A percentile compares a stretch with the other conserved stretches of the same genome.
Conservation (phyloP, 2,329 filamentous ascomycete species). For the Corniculantispora saksenae region DNA sequence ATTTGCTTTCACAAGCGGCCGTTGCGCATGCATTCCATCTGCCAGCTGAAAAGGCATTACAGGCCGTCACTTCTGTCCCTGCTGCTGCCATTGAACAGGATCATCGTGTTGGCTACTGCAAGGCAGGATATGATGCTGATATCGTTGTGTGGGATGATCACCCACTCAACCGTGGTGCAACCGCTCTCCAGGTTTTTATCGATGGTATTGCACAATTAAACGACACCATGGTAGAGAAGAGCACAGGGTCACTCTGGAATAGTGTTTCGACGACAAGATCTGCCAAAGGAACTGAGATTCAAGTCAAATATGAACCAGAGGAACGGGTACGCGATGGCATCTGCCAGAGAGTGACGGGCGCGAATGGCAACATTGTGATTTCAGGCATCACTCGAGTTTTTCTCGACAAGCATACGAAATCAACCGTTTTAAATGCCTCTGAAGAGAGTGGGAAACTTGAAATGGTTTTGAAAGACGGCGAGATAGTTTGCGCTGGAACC, state of each 20-base stretch:
- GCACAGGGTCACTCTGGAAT: slow-evolving; percentile 24
- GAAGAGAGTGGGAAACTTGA: neutral
- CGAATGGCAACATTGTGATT: slow-evolving; percentile 34
- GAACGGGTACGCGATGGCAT: slow-evolving; percentile 22
- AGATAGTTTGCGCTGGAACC: neutral
- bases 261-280: neutral
- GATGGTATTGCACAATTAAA: slow-evolving; percentile 43
- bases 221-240: slow-evolving; percentile 32
- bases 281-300: too few relatives aligned
- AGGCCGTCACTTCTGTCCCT: slow-evolving; percentile 47
- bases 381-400: slow-evolving; percentile 40
- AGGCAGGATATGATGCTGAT: slow-evolving; percentile 50
- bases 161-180: slow-evolving; percentile 46
- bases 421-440: too few relatives aligned
- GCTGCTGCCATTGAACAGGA: slow-evolving; percentile 44
- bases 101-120: slow-evolving; percentile 45
- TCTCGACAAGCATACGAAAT: slow-evolving; percentile 30
- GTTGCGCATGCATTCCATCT: slow-evolving; percentile 44
- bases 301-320: slow-evolving; percentile 26
- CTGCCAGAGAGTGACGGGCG: slow-evolving; percentile 28
- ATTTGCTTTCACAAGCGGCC: slow-evolving; percentile 43
- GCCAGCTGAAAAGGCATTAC: slow-evolving; percentile 41
- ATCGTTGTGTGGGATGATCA: slow-evolving; percentile 52
- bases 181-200: slow-evolving; percentile 48
- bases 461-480: neutral